Base-by-base conservation (phyloP, 495 filamentous ascomycete species). In the Acidomyces sp. region DNA sequence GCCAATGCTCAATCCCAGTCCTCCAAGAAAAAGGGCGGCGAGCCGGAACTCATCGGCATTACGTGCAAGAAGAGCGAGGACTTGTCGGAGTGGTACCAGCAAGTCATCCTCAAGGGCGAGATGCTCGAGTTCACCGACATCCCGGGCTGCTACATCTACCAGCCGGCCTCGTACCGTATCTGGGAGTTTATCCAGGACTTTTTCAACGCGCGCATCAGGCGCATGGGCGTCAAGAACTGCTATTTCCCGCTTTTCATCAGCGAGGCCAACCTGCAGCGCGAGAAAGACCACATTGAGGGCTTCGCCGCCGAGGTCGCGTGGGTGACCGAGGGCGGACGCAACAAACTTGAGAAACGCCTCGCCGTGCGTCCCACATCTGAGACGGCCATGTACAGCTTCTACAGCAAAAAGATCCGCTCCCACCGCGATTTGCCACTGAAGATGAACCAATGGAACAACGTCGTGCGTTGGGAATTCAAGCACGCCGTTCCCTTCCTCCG, bases 401-500 rank as follows among this genome's bases (percentile, higher is more conserved):
- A 93, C 62, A 71, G 85, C 41, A 90, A 94, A 59, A 93, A 87
- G 84, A 96, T 96, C 62, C 73, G 85, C 51, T 82, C 74, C 55
- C 86, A 96, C 64, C 74, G 90, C 51, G 92, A 96, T 54, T 78
- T 97, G 34, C 92, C 90, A 32, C 75, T 95, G 37, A 73, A 77
- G 52, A 69, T 95, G 35, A 94, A 96, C 64, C 90, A 97, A 62
- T 97, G 90, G 90, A 94, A 94, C 69, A 88, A 80, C 5, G 88
- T 95, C 36, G 88, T 95, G 24, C 74, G 90, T 51, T 97, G 90
- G 90, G 90, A 97, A 64, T 93, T 93, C 56, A 95, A 96, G 66
- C 81, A 97, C 56, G 86, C 88, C 17, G 87, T 87, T 55, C 90
- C 90, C 4, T 94, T 97, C 69, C 66, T 97, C 17, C 68, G 90